phyloP scores from a whole-genome alignment of 768 basidiomycete genomes.

The Leccinum incarnatum region DNA sequence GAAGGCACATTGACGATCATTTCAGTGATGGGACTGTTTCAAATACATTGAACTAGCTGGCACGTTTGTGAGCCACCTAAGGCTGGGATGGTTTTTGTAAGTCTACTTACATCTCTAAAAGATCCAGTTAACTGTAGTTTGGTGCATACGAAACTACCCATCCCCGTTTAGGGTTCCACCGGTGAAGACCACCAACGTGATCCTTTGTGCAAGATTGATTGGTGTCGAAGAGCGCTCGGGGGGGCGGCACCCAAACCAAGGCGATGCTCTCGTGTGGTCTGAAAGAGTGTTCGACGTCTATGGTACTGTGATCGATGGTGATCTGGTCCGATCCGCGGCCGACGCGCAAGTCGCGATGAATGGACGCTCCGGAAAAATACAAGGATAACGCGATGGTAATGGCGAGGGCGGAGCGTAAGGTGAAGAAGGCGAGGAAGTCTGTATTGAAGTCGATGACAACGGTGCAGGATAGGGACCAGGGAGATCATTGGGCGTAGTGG shows the following conservation, averaged over 20 bases:
- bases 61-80: too few relatives aligned
- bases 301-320: slow-evolving; percentile 85
- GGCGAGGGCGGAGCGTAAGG: slow-evolving; percentile 89
- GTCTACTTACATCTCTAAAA: too few relatives aligned
- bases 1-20: too few relatives aligned
- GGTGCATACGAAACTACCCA: too few relatives aligned
- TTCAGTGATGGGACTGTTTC: too few relatives aligned
- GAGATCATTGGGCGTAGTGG: slow-evolving; percentile 98
- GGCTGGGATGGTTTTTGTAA: too few relatives aligned
- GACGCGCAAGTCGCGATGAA: slow-evolving; percentile 80
- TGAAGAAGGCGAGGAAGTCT: slow-evolving; percentile 91
- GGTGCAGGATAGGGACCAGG: slow-evolving; percentile 53
- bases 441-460: slow-evolving; percentile 83
- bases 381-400: slow-evolving; percentile 85
- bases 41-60: too few relatives aligned
- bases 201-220: slow-evolving; percentile 89
- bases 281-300: slow-evolving; percentile 90
- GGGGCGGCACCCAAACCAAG: slow-evolving; percentile 74
- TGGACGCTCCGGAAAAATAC: slow-evolving; percentile 91
- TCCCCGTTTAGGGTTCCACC: too few relatives aligned
- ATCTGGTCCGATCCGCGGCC: slow-evolving; percentile 94
- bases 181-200: slow-evolving; percentile 80
- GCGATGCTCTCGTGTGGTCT: slow-evolving; percentile 82
- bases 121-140: too few relatives aligned
- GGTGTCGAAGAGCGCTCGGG: slow-evolving; percentile 89